Conservation (phyloP, 2,329 filamentous ascomycete genomes). For the Calonectria pauciramosa region DNA sequence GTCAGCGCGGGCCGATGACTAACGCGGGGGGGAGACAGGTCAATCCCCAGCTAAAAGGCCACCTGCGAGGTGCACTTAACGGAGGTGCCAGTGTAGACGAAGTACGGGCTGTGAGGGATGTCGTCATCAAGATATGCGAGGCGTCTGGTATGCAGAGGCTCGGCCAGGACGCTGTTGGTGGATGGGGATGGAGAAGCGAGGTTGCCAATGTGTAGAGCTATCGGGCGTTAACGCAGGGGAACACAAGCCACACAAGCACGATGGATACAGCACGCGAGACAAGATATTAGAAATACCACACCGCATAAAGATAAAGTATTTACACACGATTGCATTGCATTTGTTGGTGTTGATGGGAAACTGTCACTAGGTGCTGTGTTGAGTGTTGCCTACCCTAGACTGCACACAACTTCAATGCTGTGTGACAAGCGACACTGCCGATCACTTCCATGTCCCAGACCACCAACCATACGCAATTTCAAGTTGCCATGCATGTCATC, state of each 20-base stretch:
- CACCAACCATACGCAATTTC: background rate
- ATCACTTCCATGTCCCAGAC: background rate
- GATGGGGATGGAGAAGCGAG: conserved; percentile 46
- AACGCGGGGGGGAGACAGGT: conserved; percentile 30
- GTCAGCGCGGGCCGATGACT: conserved; percentile 9
- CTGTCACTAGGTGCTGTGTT: too few species aligned
- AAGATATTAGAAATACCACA: too few species aligned
- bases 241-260: background rate
- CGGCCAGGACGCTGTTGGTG: conserved; percentile 32
- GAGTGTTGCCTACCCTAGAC: background rate
- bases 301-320: too few species aligned
- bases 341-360: background rate
- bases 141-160: conserved; percentile 43
- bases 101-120: conserved; percentile 42
- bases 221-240: conserved; percentile 1
- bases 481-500: conserved; percentile 8
- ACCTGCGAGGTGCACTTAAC: conserved; percentile 43
- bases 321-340: background rate
- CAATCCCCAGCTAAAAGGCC: conserved; percentile 45
- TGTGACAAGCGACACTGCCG: background rate
- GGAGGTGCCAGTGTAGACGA: conserved; percentile 44
- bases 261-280: background rate
- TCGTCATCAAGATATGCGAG: conserved; percentile 45
- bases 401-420: background rate
- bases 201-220: conserved; percentile 38